Evolutionary conservation across 1,284 basidiomycete genomes (phyloP).

Genomic region (Trametes hirsuta): DNA sequence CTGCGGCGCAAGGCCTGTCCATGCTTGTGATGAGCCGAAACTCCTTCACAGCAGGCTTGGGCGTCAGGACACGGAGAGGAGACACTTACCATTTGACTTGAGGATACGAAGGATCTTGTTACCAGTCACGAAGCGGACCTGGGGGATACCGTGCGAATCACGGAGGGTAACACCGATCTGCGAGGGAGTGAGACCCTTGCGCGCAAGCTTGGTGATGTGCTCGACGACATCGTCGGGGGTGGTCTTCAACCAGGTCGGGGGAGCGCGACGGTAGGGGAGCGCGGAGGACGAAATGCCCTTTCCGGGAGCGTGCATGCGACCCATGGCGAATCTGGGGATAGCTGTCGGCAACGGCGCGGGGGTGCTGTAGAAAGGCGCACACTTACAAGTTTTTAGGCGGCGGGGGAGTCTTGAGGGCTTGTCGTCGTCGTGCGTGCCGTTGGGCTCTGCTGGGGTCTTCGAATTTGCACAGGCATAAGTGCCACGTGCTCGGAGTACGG

Average conservation of each 20-base stretch:
- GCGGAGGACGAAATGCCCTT: slow-evolving; percentile 99
- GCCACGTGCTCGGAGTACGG: slow-evolving; percentile 41
- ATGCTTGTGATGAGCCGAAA: slow-evolving; percentile 7
- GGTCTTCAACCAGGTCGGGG: slow-evolving; percentile 97
- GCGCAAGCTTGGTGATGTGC: slow-evolving; percentile 96
- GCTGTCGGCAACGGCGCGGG: slow-evolving; percentile 19
- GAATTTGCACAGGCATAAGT: slow-evolving; percentile 18
- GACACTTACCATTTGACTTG: slow-evolving; percentile 85
- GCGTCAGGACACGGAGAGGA: slow-evolving; percentile 1
- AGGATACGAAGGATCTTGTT: slow-evolving; percentile 99
- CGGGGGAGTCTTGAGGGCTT: slow-evolving; percentile 41
- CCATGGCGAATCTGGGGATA: slow-evolving; percentile 57
- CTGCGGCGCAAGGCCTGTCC: slow-evolving; percentile 88
- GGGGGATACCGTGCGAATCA: slow-evolving; percentile 97
- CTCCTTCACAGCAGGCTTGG: slow-evolving; percentile 1
- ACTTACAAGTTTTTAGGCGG: slow-evolving; percentile 42
- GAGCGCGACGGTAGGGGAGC: slow-evolving; percentile 94
- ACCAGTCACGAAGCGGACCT: slow-evolving; percentile 97
- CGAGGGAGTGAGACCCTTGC: slow-evolving; percentile 97
- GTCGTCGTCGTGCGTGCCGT: slow-evolving; percentile 46
- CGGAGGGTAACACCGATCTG: slow-evolving; percentile 98
- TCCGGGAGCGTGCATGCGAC: slow-evolving; percentile 97
- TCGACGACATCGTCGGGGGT: slow-evolving; percentile 95
- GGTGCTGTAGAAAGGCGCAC: background rate
- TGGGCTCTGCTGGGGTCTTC: slow-evolving; percentile 33